Conservation (phyloP, 2,329 filamentous ascomycete species). For the Cucurbitaria berberidis region DNA sequence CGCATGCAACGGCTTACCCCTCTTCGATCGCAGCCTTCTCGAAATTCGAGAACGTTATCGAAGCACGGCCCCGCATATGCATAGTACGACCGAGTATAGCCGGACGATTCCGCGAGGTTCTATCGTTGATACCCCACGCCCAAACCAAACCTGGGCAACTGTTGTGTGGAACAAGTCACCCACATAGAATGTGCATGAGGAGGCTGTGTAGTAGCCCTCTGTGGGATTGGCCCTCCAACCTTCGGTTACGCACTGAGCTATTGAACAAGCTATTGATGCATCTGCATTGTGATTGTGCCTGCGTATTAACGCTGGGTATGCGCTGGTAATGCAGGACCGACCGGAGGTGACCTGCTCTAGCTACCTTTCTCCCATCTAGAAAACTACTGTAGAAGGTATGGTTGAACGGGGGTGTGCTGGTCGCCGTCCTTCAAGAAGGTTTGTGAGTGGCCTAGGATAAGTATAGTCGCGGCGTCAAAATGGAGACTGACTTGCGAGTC, state of each 20-base stretch:
- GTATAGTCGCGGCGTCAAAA: too few species aligned
- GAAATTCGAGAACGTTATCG: slow-evolving; percentile 22
- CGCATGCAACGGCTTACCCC: slow-evolving; percentile 3
- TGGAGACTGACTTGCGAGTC: too few species aligned
- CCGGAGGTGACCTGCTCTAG: not conserved
- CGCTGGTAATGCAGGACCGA: slow-evolving; percentile 9
- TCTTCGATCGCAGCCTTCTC: not conserved
- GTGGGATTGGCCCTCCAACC: not conserved
- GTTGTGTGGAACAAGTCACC: not conserved
- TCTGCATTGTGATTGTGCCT: slow-evolving; percentile 24
- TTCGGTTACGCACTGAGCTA: slow-evolving; percentile 6
- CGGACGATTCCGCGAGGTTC: slow-evolving; percentile 29
- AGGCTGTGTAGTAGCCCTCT: not conserved
- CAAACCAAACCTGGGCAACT: not conserved
- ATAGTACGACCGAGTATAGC: slow-evolving; percentile 18
- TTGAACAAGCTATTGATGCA: slow-evolving; percentile 27
- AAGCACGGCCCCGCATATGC: slow-evolving; percentile 25
- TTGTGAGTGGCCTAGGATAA: too few species aligned
- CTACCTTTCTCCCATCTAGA: not conserved
- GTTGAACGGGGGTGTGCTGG: not conserved
- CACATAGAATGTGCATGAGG: not conserved
- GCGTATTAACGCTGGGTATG: not conserved
- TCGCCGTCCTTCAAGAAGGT: too few species aligned
- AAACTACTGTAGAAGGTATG: not conserved
- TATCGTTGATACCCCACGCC: slow-evolving; percentile 33